Conservation (phyloP, 257 asterid genomes). For the Mentha longifolia region DNA sequence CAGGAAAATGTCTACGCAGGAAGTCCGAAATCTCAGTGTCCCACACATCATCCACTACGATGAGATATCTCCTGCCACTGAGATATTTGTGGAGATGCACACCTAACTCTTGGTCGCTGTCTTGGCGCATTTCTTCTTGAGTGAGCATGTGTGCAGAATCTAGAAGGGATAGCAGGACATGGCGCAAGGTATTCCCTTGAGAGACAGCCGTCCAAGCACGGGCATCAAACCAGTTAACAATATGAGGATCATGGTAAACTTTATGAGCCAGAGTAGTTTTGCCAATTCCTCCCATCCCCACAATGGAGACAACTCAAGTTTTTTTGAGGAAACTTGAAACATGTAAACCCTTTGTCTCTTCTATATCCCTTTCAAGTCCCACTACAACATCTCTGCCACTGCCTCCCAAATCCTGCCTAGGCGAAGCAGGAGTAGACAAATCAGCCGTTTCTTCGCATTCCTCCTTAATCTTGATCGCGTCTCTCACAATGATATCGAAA, state of each 20-base stretch:
- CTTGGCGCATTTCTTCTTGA: neutral
- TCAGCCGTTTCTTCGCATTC: neutral
- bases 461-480: neutral
- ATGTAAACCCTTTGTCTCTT: neutral
- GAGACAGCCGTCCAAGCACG: slow-evolving; percentile 23
- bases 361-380: slow-evolving; percentile 9
- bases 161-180: neutral
- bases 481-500: neutral
- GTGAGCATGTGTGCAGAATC: neutral
- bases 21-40: neutral
- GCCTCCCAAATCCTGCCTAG: neutral
- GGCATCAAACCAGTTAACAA: neutral
- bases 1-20: neutral
- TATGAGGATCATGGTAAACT: slow-evolving; percentile 3
- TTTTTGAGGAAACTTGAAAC: neutral
- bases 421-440: neutral
- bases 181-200: slow-evolving; percentile 3
- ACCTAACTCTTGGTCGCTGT: neutral
- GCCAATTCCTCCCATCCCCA: slow-evolving; percentile 40
- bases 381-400: slow-evolving; percentile 8
- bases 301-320: neutral
- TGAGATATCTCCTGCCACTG: slow-evolving; percentile 21
- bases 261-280: slow-evolving; percentile 31
- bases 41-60: slow-evolving; percentile 27
- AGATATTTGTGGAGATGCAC: slow-evolving; percentile 1